A percentile compares a stretch with the other conserved stretches of the same genome.
Conservation (phyloP, 2,329 filamentous ascomycete species). For the Fusarium fracticaudum region DNA sequence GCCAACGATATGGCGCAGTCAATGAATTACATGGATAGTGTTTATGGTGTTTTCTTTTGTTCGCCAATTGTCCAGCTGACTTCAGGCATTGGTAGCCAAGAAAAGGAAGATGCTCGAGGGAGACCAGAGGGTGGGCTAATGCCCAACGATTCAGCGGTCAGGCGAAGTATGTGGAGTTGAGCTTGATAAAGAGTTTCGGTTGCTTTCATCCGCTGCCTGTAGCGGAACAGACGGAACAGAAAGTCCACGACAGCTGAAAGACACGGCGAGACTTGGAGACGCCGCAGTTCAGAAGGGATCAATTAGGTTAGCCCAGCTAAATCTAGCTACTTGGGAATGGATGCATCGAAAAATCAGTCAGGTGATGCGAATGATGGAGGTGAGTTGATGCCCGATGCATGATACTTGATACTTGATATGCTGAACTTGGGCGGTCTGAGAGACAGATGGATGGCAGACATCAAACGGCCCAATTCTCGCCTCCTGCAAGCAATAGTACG, state of each 20-base stretch:
- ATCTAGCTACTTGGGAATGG: not conserved
- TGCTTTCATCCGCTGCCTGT: constrained; percentile 8
- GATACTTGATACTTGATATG: not conserved
- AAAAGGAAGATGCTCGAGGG: not conserved
- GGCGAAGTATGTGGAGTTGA: constrained; percentile 18
- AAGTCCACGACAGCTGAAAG: not conserved
- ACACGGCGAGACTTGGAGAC: not conserved
- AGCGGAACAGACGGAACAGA: constrained; percentile 11
- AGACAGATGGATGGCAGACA: not conserved
- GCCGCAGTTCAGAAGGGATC: not conserved
- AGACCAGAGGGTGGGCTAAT: not conserved
- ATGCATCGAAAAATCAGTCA: constrained; percentile 4
- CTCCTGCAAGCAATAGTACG: not conserved
- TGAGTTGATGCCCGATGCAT: constrained; percentile 32
- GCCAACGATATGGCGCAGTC: constrained; percentile 12
- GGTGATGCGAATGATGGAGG: constrained; percentile 2
- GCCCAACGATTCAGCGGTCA: constrained; percentile 20
- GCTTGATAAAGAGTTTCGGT: constrained; percentile 11
- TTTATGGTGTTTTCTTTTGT: constrained; percentile 24
- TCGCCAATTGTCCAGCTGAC: constrained; percentile 2
- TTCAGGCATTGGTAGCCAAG: constrained; percentile 1
- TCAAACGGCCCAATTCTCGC: not conserved
- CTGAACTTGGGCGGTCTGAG: not conserved
- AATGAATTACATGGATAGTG: constrained; percentile 13
- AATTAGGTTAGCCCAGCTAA: not conserved